A percentile compares a stretch with the other conserved stretches of the same genome.
These are phyloP conservation scores for Isoetes engelmannii DNA, from an alignment of 83 land plant species.

Conservation along the genomic window DNA sequence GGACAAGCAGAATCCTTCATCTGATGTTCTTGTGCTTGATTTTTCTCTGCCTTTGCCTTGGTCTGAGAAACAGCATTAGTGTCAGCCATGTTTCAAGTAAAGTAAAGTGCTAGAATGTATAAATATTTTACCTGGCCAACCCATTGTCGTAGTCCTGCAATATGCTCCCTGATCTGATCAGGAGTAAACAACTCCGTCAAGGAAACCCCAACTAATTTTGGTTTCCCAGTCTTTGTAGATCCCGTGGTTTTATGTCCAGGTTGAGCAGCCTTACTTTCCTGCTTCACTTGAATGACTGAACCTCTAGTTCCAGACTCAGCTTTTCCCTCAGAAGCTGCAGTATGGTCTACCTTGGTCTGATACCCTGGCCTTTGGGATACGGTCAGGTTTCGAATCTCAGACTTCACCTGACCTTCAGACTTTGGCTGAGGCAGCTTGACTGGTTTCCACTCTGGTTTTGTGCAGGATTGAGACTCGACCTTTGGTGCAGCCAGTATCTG, in stretches of 20 bases:
- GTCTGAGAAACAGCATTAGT: not conserved
- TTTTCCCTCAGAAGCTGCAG: not conserved
- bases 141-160: slow-evolving; percentile 3
- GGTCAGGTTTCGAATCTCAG: slow-evolving; percentile 20
- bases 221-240: not conserved
- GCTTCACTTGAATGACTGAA: slow-evolving; percentile 18
- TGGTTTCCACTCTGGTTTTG: slow-evolving; percentile 18
- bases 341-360: not conserved
- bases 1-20: slow-evolving; percentile 90
- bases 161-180: not conserved
- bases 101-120: not conserved
- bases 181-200: not conserved
- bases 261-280: slow-evolving; percentile 23
- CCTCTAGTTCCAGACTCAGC: slow-evolving; percentile 9
- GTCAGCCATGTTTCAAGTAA: not conserved
- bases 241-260: not conserved
- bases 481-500: slow-evolving; percentile 3
- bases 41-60: slow-evolving; percentile 15
- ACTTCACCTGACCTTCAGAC: slow-evolving; percentile 17
- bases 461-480: slow-evolving; percentile 1
- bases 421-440: slow-evolving; percentile 11
- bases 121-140: not conserved
- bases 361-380: slow-evolving; percentile 30
- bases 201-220: slow-evolving; percentile 2
- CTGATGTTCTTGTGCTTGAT: slow-evolving; percentile 13